Evolutionary conservation across 2,329 filamentous ascomycete species (phyloP).

Genomic region (Cladorrhinum sp.): DNA sequence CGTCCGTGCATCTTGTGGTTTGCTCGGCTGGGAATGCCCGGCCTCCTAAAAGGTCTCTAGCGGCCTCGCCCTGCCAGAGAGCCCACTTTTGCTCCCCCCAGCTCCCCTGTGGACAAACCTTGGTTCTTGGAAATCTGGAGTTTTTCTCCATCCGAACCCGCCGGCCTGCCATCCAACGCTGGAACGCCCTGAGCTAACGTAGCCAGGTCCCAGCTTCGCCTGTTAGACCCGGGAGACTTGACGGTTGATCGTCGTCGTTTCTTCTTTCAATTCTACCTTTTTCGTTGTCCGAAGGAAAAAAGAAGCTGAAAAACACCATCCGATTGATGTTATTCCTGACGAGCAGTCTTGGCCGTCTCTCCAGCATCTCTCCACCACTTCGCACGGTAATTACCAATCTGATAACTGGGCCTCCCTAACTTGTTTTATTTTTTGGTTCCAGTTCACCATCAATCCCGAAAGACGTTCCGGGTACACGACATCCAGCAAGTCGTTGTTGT

Average conservation of each 20-base stretch:
- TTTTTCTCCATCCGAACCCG: constrained; percentile 13
- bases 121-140: constrained; percentile 3
- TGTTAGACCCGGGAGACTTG: background rate
- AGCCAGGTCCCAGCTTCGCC: background rate
- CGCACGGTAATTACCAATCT: background rate
- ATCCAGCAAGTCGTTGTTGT: too few species aligned
- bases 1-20: background rate
- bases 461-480: too few species aligned
- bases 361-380: background rate
- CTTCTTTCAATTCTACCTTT: too few species aligned
- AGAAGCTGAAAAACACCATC: too few species aligned
- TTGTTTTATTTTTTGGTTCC: too few species aligned
- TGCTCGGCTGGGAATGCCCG: background rate
- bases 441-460: too few species aligned
- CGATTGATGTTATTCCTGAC: too few species aligned
- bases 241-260: background rate
- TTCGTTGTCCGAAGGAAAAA: too few species aligned
- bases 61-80: background rate
- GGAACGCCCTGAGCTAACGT: background rate
- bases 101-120: background rate
- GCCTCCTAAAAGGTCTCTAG: background rate
- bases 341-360: too few species aligned
- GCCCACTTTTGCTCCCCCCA: background rate
- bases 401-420: too few species aligned
- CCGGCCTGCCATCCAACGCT: constrained; percentile 1